These are phyloP conservation scores for Fusarium sp. DNA, from an alignment of 2,329 filamentous ascomycete genomes.

Conservation along the genomic window DNA sequence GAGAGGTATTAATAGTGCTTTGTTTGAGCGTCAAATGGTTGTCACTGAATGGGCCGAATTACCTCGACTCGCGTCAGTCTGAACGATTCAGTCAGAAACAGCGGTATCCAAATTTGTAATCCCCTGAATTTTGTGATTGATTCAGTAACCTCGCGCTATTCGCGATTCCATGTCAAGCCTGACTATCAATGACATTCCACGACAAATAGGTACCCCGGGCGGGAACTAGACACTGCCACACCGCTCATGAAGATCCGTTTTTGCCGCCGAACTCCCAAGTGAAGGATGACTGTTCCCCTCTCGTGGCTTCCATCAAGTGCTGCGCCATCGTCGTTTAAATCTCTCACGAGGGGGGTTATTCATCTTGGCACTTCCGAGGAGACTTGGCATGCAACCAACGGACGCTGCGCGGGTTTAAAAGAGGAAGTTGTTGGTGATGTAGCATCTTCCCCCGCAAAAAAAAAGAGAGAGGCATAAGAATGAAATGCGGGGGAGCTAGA, in stretches of 20 bases:
- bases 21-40: neutral
- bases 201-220: neutral
- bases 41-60: neutral
- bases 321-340: slow-evolving; percentile 4
- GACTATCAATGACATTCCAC: neutral
- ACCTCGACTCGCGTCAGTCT: neutral
- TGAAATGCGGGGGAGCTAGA: neutral
- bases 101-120: neutral
- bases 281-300: neutral
- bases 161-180: neutral
- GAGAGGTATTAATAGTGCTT: neutral
- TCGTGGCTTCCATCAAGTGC: slow-evolving; percentile 12
- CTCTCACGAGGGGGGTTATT: neutral
- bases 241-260: slow-evolving; percentile 1
- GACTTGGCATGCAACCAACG: slow-evolving; percentile 10
- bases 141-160: neutral
- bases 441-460: slow-evolving; percentile 15
- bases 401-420: slow-evolving; percentile 18
- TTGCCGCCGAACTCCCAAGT: neutral
- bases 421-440: neutral
- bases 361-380: slow-evolving; percentile 20
- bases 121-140: neutral
- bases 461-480: neutral
- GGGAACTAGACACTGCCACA: slow-evolving; percentile 4
- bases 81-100: neutral